These are phyloP conservation scores for Diaporthe batatas DNA, from an alignment of 2,329 filamentous ascomycete genomes.

Conservation along the genomic window DNA sequence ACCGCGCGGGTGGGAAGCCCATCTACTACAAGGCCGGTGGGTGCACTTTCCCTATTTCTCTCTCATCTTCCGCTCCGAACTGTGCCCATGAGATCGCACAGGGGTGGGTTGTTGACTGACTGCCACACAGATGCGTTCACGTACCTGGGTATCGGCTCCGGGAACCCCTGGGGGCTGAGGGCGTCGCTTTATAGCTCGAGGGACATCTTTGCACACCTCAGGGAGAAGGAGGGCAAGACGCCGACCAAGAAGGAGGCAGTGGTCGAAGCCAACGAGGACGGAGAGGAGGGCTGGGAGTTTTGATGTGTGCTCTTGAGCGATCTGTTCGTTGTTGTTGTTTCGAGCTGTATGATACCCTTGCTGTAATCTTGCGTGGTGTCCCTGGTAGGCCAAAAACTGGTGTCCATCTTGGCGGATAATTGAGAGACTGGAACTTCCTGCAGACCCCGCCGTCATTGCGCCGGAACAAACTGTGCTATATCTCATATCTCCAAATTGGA, in stretches of 20 bases:
- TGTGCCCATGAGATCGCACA: not conserved
- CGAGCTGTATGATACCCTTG: slow-evolving; percentile 35
- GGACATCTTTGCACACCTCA: slow-evolving; percentile 53
- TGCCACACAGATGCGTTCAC: slow-evolving; percentile 72
- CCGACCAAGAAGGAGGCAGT: slow-evolving; percentile 9
- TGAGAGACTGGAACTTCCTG: not conserved
- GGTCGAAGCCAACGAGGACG: slow-evolving; percentile 4
- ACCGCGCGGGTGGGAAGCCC: slow-evolving; percentile 52
- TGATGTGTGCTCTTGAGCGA: not conserved
- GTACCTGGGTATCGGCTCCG: slow-evolving; percentile 71
- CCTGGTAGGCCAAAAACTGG: not conserved
- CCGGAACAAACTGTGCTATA: not conserved
- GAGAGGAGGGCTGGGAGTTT: slow-evolving; percentile 23
- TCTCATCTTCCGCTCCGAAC: not conserved
- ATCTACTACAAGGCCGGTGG: slow-evolving; percentile 86
- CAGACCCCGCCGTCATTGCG: not conserved
- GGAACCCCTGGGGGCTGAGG: slow-evolving; percentile 73
- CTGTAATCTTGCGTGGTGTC: slow-evolving; percentile 15
- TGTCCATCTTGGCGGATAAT: not conserved
- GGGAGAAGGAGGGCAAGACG: slow-evolving; percentile 33
- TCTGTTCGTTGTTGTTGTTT: not conserved
- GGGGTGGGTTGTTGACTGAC: slow-evolving; percentile 36
- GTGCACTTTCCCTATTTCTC: slow-evolving; percentile 46
- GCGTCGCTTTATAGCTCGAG: slow-evolving; percentile 68
- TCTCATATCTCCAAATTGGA: slow-evolving; percentile 29